Evolutionary conservation across 495 filamentous ascomycete genomes (phyloP), one percentile per base, ranked within the genome.

Genomic region (Talaromyces nanjingensis): DNA sequence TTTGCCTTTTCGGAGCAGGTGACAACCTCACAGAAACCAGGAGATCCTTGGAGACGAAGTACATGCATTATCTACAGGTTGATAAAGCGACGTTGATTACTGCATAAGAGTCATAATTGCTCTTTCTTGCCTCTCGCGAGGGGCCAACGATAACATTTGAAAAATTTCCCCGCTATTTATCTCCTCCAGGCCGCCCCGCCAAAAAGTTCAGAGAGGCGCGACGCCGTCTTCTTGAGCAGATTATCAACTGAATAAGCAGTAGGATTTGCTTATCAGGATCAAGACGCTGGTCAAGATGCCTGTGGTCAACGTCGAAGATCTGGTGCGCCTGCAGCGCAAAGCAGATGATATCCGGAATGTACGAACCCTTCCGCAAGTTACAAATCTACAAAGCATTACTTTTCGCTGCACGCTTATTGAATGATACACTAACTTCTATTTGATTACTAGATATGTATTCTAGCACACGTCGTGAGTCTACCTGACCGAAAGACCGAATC

Each of bases 301-400:
- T 65, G 87, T 97, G 59, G 90, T 97, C 62, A 89, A 81, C 62
- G 86, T 91, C 63, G 90, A 96, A 64, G 91, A 96, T 78, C 83
- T 97, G 60, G 88, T 92, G 67, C 83, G 83, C 74, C 84, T 97
- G 65, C 92, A 97, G 80, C 85, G 84, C 73, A 88, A 91, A 68
- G 84, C 91, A 58, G 87, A 94, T 64, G 88, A 89, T 73, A 89
- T 97, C 74, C 83, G 92, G 79, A 97, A 97, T 84, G 92, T 93
- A 82, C 72, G 80, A 74, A 16, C 60, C 60, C 72, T 69, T 73
- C 74, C 69, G 75, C 74, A 68, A 72, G 1, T 42, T 42, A 16
- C 22, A 24, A 24, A 24, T 24, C 2, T 24, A 24, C 37, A 16
- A 42, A 42, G 14, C 37, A 42, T 42, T 37, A 71, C 62, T 71